Evolutionary conservation across 2,329 filamentous ascomycete species (phyloP), one percentile per base, ranked within the genome.

Genomic region (Fusarium sp.): DNA sequence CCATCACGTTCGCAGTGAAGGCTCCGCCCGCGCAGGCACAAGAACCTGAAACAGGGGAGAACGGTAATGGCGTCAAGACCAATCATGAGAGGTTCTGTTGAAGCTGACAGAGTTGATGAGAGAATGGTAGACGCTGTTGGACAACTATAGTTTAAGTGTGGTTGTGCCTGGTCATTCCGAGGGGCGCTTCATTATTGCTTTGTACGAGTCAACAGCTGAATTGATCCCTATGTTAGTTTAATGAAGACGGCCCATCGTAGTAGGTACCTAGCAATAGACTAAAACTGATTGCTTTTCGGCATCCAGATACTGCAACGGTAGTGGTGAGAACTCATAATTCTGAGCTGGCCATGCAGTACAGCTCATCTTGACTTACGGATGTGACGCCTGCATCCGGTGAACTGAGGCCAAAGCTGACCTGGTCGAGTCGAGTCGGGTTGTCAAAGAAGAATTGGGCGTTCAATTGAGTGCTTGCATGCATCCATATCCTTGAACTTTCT

Each of bases 21-120:
- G 27, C 32, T 38, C 72, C 72, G 68, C 72, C 62, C 58, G 54
- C 46, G 62, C 51, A 70, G 66, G 62, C 63, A 74, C 62, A 54
- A 56, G 48, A 71, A 53, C 69, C 73, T 75, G 73, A 75, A 75
- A 75, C 73, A 74, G 67, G 67, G 63, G 69, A 52, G 54, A 65
- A 64, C 53, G 56, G 59, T 53, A 65, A 72, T 56, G 49, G 53
- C 44, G 53, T 49, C 51, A 40, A 58, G 62, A 65, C 69, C 62
- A 74, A 72, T 71, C 58, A 52, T 20, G 18, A 53, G 40, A 11
- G 47, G 54, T 40, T 38, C 53, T 59, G 46, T 48, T 44, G 46
- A 58, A 48, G 49, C 56, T 64, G 38, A 18, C 16, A 40, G 11
- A 38, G 25, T 52, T 52, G 15, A 52, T 52, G 48, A 20, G 49